Percentiles rank a stretch among this genome's conserved stretches.
These are phyloP conservation scores for Fomitiporia mediterranea DNA, from an alignment of 1,284 basidiomycete species.

Conservation along the genomic window DNA sequence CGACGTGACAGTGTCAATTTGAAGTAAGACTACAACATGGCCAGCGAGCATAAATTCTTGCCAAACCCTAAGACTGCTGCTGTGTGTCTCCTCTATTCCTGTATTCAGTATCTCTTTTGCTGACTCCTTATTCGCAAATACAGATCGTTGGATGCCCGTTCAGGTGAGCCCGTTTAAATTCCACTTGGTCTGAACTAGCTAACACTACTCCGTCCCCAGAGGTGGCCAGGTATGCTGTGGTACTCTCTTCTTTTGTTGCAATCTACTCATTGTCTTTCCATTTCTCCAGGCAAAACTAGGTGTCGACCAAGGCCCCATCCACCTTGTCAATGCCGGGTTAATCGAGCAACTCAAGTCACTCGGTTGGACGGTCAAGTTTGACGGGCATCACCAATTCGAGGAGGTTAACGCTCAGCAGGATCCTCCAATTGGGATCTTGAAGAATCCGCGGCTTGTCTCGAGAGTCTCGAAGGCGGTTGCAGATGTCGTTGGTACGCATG, in stretches of 20 bases:
- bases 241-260: constrained; percentile 14
- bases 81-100: constrained; percentile 38
- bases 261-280: constrained; percentile 11
- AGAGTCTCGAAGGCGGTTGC: constrained; percentile 81
- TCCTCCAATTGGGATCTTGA: constrained; percentile 82
- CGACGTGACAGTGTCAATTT: neutral
- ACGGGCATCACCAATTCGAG: constrained; percentile 87
- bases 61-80: constrained; percentile 48
- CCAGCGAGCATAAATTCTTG: constrained; percentile 9
- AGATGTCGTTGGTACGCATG: constrained; percentile 70
- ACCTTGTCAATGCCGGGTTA: constrained; percentile 82
- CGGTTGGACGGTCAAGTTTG: constrained; percentile 87
- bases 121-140: constrained; percentile 12
- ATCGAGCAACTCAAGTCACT: constrained; percentile 71
- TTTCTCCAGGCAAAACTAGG: constrained; percentile 71
- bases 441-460: constrained; percentile 84
- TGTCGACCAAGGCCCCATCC: constrained; percentile 89
- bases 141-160: constrained; percentile 75
- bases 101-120: constrained; percentile 1
- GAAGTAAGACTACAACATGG: neutral
- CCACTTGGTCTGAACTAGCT: neutral
- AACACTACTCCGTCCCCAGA: constrained; percentile 28
- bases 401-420: constrained; percentile 65
- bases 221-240: constrained; percentile 48
- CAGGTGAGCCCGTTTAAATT: constrained; percentile 39